Percentiles rank a stretch among this genome's conserved stretches.
phyloP scores from a whole-genome alignment of 441 rosid species.

The Syzygium malaccense region DNA sequence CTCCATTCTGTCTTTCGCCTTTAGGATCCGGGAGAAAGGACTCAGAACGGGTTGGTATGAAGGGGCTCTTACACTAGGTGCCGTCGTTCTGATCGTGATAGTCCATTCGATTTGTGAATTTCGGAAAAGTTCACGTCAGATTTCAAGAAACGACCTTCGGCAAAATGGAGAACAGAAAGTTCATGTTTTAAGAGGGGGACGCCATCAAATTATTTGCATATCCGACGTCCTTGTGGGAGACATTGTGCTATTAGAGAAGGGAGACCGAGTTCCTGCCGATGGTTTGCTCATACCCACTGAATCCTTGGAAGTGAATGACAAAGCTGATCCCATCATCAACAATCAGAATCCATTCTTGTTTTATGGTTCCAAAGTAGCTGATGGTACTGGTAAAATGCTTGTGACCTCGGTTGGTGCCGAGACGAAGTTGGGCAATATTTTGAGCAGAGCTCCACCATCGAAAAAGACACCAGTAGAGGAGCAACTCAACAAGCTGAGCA shows the following conservation, averaged over 20 bases:
- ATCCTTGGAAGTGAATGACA: slow-evolving; percentile 11
- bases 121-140: neutral
- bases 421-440: neutral
- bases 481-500: slow-evolving; percentile 6
- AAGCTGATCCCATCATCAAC: neutral
- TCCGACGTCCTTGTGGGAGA: slow-evolving; percentile 17
- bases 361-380: slow-evolving; percentile 18
- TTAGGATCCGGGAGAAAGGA: slow-evolving; percentile 11
- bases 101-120: slow-evolving; percentile 1
- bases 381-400: slow-evolving; percentile 19
- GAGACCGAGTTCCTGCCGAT: slow-evolving; percentile 20
- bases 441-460: neutral
- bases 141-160: neutral
- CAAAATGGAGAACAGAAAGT: neutral
- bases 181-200: slow-evolving; percentile 8
- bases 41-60: slow-evolving; percentile 22
- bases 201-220: neutral
- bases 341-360: slow-evolving; percentile 13
- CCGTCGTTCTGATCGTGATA: neutral
- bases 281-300: slow-evolving; percentile 14
- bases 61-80: slow-evolving; percentile 18
- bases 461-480: neutral
- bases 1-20: slow-evolving; percentile 11
- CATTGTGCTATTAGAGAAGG: slow-evolving; percentile 12
- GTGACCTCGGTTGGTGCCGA: slow-evolving; percentile 1